Base-by-base conservation (phyloP, 2,329 filamentous ascomycete species). In the Hirsutella rhossiliensis region DNA sequence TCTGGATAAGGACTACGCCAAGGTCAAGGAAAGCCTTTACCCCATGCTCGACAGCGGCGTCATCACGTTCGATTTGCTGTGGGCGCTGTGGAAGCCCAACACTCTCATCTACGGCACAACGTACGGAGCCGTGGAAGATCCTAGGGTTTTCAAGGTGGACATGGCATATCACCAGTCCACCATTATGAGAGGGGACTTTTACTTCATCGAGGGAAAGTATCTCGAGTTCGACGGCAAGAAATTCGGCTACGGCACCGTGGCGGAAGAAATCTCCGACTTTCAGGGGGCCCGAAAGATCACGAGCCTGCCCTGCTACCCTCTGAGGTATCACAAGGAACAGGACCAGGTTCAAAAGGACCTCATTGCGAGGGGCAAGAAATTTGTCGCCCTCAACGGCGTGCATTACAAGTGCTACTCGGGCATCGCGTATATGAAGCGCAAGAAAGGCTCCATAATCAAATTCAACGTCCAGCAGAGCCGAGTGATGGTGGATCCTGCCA, bases 51-150 rank as follows among this genome's bases (percentile, higher is more conserved):
- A 87, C 50, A 84, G 82, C 29, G 86, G 87, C 9, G 79, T 87
- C 38, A 94, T 94, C 58, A 94, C 87, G 0, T 95, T 89, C 53
- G 87, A 95, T 45, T 72, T 94, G 3, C 68, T 94, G 1, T 94
- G 88, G 88, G 87, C 87, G 0, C 65, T 95, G 4, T 94, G 84
- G 74, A 94, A 92, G 56, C 88, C 88, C 0, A 85, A 87, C 54
- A 87, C 85, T 0, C 75, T 94, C 18, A 82, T 79, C 1, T 90
- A 83, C 58, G 78, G 82, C 0, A 76, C 78, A 0, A 90, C 85
- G 0, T 94, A 94, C 49, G 84, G 84, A 3, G 80, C 78, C 31
- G 66, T 72, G 13, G 84, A 90, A 34, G 81, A 92, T 53, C 84
- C 87, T 2, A 77, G 86, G 15, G 83, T 84, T 11, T 90, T 94